A percentile compares a stretch with the other conserved stretches of the same genome.
Conservation (phyloP, 2,329 filamentous ascomycete genomes). For the Beauveria caledonica region DNA sequence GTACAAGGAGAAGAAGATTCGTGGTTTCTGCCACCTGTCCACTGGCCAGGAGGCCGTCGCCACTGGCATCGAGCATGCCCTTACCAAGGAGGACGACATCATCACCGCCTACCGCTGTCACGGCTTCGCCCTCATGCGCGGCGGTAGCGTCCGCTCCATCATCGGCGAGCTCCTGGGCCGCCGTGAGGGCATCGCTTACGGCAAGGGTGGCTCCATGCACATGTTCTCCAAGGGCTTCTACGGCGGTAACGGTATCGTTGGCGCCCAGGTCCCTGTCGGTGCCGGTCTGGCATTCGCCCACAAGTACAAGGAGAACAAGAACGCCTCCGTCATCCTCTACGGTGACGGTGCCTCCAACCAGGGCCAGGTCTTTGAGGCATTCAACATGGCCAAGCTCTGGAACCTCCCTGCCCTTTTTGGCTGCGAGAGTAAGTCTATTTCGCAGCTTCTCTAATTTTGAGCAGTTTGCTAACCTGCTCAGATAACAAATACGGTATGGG, state of each 20-base stretch:
- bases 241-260: conserved; percentile 97
- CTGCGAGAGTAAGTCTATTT: conserved; percentile 75
- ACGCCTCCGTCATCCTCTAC: conserved; percentile 82
- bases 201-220: conserved; percentile 99
- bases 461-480: conserved; percentile 26
- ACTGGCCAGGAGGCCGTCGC: conserved; percentile 97
- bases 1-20: conserved; percentile 99
- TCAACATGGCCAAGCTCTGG: conserved; percentile 99
- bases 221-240: conserved; percentile 99
- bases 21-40: conserved; percentile 98
- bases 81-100: conserved; percentile 83
- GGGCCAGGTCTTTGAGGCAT: conserved; percentile 98
- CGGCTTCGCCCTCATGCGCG: conserved; percentile 96
- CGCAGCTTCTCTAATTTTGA: conserved; percentile 9
- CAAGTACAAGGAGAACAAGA: conserved; percentile 84
- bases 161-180: conserved; percentile 93
- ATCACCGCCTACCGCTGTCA: conserved; percentile 99
- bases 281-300: conserved; percentile 95
- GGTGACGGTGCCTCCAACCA: conserved; percentile 98
- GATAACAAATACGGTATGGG: conserved; percentile 99
- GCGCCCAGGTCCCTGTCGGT: conserved; percentile 94
- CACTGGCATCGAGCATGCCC: conserved; percentile 91
- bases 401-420: conserved; percentile 91
- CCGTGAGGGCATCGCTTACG: conserved; percentile 93
- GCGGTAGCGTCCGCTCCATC: conserved; percentile 80